Evolutionary conservation across 352 stramenopile species (phyloP).

Genomic region (Globisporangium apiculatum): DNA sequence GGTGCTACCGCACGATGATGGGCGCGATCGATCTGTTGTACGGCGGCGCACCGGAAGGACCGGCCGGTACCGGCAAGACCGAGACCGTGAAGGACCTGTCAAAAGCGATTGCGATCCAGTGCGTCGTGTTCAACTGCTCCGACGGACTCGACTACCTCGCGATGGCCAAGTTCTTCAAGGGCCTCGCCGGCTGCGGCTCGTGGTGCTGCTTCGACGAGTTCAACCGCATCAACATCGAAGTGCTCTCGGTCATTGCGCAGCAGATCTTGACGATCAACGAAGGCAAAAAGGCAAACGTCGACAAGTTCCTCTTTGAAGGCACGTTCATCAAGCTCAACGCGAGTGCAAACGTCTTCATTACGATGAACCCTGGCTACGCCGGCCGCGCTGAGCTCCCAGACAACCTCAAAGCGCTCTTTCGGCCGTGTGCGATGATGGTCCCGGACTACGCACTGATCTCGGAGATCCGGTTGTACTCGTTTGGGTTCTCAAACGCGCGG

Average conservation of each 20-base stretch:
- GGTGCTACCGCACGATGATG: conserved; percentile 94
- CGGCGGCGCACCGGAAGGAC: conserved; percentile 89
- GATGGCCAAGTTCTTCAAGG: conserved; percentile 96
- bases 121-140: conserved; percentile 94
- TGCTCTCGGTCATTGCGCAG: conserved; percentile 92
- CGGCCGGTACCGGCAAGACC: conserved; percentile 92
- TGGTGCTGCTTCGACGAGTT: conserved; percentile 96
- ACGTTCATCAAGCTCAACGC: conserved; percentile 90
- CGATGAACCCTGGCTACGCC: conserved; percentile 95
- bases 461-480: conserved; percentile 92
- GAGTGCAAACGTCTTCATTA: conserved; percentile 93
- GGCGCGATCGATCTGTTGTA: conserved; percentile 92
- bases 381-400: conserved; percentile 92
- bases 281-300: conserved; percentile 83
- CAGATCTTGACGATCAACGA: conserved; percentile 93
- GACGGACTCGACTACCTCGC: conserved; percentile 89
- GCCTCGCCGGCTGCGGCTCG: conserved; percentile 85
- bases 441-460: conserved; percentile 93
- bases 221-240: conserved; percentile 95
- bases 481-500: conserved; percentile 87
- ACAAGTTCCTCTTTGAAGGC: conserved; percentile 93
- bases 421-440: conserved; percentile 94
- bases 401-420: conserved; percentile 93
- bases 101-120: conserved; percentile 94
- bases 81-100: conserved; percentile 93